Percentiles rank a stretch among this genome's conserved stretches.
These are phyloP conservation scores for Viola odorata DNA, from an alignment of 345 rosid species.

Conservation along the genomic window DNA sequence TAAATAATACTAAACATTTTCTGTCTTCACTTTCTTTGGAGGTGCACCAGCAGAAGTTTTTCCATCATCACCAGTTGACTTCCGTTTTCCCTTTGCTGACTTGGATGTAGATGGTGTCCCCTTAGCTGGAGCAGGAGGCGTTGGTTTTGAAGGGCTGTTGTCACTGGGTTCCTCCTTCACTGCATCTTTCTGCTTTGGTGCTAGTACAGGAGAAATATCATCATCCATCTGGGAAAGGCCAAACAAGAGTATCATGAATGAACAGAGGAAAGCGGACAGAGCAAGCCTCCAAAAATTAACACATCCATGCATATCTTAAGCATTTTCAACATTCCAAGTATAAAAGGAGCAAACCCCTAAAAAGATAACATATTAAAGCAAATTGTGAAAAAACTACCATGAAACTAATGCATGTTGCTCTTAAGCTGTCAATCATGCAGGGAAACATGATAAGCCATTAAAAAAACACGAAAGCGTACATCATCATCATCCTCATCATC, in stretches of 20 bases:
- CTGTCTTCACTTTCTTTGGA: slow-evolving; percentile 80
- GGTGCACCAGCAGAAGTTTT: slow-evolving; percentile 56
- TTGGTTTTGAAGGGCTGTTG: slow-evolving; percentile 58
- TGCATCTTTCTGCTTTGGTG: slow-evolving; percentile 63
- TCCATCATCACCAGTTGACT: slow-evolving; percentile 57
- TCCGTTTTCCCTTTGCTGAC: slow-evolving; percentile 81
- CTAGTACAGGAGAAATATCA: slow-evolving; percentile 48
- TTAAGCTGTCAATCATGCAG: not conserved
- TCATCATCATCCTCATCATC: slow-evolving; percentile 49
- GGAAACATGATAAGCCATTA: slow-evolving; percentile 4
- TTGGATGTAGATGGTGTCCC: slow-evolving; percentile 70
- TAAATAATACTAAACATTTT: slow-evolving; percentile 46
- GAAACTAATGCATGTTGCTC: not conserved
- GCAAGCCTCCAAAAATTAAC: not conserved
- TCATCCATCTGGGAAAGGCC: slow-evolving; percentile 53
- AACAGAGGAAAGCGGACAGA: not conserved
- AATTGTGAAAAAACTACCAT: not conserved
- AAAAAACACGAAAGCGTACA: slow-evolving; percentile 37
- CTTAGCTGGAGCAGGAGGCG: slow-evolving; percentile 53
- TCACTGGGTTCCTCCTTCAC: slow-evolving; percentile 76
- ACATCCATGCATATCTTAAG: not conserved
- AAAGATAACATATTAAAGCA: not conserved
- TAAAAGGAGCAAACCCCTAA: too few relatives aligned
- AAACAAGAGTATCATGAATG: not conserved
- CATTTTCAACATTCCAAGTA: not conserved